Evolutionary conservation across 2,329 filamentous ascomycete genomes (phyloP), one percentile per base, ranked within the genome.

Genomic region (Pyrenophora tritici-repentis): DNA sequence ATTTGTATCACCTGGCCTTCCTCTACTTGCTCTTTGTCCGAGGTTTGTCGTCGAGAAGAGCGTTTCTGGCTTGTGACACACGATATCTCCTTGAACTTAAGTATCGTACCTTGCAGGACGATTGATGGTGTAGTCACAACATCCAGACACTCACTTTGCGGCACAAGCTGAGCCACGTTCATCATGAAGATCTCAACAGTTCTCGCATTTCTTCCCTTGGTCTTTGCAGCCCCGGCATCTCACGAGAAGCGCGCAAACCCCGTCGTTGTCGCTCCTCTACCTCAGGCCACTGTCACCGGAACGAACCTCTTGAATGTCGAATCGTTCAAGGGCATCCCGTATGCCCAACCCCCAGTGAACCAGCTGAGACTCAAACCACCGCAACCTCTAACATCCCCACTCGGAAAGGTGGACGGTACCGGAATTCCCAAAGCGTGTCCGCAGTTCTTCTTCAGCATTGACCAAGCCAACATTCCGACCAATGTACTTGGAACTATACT

Each of bases 241-340:
- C 46, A 81, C 8, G 75, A 79, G 49, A 78, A 77, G 56, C 73
- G 78, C 37, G 78, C 76, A 34, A 72, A 64, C 29, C 82, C 83
- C 3, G 80, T 79, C 3, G 83, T 86, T 41, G 73, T 78, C 13
- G 80, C 85, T 31, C 72, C 79, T 1, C 78, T 81, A 36, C 65
- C 71, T 18, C 61, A 58, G 54, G 85, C 83, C 32, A 86, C 81
- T 4, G 74, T 89, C 29, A 68, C 81, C 35, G 85, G 84, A 32
- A 70, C 67, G 48, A 73, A 59, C 52, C 66, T 71, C 2, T 62
- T 68, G 2, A 72, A 73, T 20, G 79, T 90, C 16, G 89, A 93
- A 50, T 83, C 78, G 20, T 92, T 90, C 75, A 84, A 82, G 47
- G 88, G 86, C 17, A 90, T 94, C 48, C 89, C 89, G 3, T 94